A percentile compares a stretch with the other conserved stretches of the same genome.
These are phyloP conservation scores for Spergularia marina DNA, from an alignment of 148 eudicot genomes.

Conservation along the genomic window DNA sequence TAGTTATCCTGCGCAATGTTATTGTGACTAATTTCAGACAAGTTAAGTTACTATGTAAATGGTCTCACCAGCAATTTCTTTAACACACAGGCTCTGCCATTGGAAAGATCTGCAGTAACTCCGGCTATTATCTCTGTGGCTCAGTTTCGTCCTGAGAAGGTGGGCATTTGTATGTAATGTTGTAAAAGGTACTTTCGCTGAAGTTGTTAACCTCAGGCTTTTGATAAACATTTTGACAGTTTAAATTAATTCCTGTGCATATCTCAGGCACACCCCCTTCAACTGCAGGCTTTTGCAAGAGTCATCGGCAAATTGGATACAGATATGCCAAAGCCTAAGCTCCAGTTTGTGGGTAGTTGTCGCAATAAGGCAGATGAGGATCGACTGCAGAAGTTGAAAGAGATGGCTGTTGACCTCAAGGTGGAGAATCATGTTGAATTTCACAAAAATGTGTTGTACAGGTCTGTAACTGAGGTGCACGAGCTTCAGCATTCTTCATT, in stretches of 20 bases:
- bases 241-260: slow-evolving; percentile 19
- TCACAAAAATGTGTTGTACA: slow-evolving; percentile 78
- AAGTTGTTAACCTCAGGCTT: slow-evolving; percentile 19
- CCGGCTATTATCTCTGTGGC: slow-evolving; percentile 83
- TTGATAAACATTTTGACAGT: slow-evolving; percentile 11
- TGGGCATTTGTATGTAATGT: slow-evolving; percentile 42
- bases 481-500: background rate
- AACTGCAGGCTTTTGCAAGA: slow-evolving; percentile 87
- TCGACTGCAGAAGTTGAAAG: slow-evolving; percentile 75
- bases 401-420: slow-evolving; percentile 59
- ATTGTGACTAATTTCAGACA: background rate
- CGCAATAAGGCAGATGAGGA: slow-evolving; percentile 83
- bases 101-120: slow-evolving; percentile 53
- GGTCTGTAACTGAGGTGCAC: slow-evolving; percentile 41
- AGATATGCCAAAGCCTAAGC: slow-evolving; percentile 63
- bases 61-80: slow-evolving; percentile 20
- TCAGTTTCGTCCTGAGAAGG: slow-evolving; percentile 99
- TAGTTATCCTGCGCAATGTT: background rate
- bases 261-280: slow-evolving; percentile 78
- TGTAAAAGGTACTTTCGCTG: slow-evolving; percentile 29
- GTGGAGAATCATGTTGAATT: slow-evolving; percentile 80
- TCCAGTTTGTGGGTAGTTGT: slow-evolving; percentile 94
- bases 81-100: slow-evolving; percentile 58
- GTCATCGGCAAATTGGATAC: slow-evolving; percentile 51
- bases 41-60: background rate